These are phyloP conservation scores for Chiua sp. DNA, from an alignment of 1,284 basidiomycete species.

Conservation along the genomic window DNA sequence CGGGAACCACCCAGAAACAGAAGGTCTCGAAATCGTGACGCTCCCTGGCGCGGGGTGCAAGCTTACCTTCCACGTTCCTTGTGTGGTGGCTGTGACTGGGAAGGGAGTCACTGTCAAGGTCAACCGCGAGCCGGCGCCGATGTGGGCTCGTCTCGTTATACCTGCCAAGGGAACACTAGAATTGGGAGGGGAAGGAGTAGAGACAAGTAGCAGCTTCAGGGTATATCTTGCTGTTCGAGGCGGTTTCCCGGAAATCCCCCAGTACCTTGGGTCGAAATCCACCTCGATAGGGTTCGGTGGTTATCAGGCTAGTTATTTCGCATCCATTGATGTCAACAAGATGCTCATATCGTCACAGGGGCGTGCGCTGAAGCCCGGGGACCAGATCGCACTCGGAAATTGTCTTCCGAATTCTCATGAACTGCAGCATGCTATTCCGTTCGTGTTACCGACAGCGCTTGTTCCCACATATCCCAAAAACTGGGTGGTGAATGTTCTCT, in stretches of 20 bases:
- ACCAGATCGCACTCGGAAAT: slow-evolving; percentile 47
- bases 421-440: not conserved
- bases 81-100: slow-evolving; percentile 65
- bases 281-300: slow-evolving; percentile 66
- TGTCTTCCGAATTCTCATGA: slow-evolving; percentile 34
- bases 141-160: slow-evolving; percentile 58
- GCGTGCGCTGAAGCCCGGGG: slow-evolving; percentile 53
- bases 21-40: slow-evolving; percentile 63
- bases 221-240: slow-evolving; percentile 63
- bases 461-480: slow-evolving; percentile 52
- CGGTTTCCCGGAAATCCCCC: slow-evolving; percentile 63
- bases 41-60: slow-evolving; percentile 44
- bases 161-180: slow-evolving; percentile 50
- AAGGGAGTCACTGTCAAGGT: slow-evolving; percentile 50
- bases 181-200: slow-evolving; percentile 35
- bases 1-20: slow-evolving; percentile 57
- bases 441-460: slow-evolving; percentile 27
- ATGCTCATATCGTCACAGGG: slow-evolving; percentile 42
- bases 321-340: not conserved
- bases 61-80: slow-evolving; percentile 52
- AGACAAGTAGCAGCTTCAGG: slow-evolving; percentile 48
- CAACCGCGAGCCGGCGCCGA: slow-evolving; percentile 44
- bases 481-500: slow-evolving; percentile 60
- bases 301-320: slow-evolving; percentile 49
- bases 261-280: slow-evolving; percentile 66